A percentile compares a stretch with the other conserved stretches of the same genome.
Conservation (phyloP, 2,329 filamentous ascomycete species). For the Xylaria sp. region DNA sequence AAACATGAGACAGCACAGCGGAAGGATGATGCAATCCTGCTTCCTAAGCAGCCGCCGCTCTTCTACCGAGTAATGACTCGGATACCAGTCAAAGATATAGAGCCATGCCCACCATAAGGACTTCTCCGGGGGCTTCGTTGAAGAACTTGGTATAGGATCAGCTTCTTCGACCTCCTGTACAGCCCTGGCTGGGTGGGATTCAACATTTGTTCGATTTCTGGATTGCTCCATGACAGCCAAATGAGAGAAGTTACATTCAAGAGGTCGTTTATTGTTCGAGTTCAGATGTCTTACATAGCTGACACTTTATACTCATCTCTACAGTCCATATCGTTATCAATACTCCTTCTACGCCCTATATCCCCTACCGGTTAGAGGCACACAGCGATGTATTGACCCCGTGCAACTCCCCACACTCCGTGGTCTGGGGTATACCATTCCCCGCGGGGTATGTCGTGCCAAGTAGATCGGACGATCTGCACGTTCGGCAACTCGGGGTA, state of each 20-base stretch:
- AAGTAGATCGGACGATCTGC: neutral
- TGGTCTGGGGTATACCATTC: neutral
- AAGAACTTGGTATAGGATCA: neutral
- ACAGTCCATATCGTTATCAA: neutral
- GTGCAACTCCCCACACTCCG: neutral
- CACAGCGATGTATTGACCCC: neutral
- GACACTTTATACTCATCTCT: neutral
- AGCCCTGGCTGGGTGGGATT: neutral
- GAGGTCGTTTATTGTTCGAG: neutral
- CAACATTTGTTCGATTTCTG: neutral
- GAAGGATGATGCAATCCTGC: neutral
- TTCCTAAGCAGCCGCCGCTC: neutral
- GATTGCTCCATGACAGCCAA: neutral
- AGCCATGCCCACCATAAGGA: conserved; percentile 6
- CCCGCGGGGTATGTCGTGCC: conserved; percentile 1
- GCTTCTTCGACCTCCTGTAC: neutral
- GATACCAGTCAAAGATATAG: neutral
- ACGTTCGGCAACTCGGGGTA: neutral
- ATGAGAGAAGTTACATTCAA: neutral
- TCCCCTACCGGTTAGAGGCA: neutral
- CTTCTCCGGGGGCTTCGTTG: neutral
- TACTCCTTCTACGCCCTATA: neutral
- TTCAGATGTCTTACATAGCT: neutral
- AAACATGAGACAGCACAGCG: neutral
- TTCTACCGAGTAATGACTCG: neutral